Evolutionary conservation across 1,284 basidiomycete genomes (phyloP).

Genomic region (Microbotryum silenes-acaulis): DNA sequence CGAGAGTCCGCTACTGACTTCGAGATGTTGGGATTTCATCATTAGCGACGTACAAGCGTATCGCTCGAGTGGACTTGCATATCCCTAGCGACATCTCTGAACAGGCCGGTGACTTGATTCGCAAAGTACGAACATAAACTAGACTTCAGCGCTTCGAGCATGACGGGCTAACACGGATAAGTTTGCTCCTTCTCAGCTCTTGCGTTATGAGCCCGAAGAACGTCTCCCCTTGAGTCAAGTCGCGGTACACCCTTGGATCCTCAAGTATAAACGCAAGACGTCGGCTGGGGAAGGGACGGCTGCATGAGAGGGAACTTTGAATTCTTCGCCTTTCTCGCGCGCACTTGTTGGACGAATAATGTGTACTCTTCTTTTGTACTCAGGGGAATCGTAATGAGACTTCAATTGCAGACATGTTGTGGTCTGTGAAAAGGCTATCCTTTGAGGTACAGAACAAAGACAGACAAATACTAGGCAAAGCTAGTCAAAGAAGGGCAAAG

Average conservation of each 20-base stretch:
- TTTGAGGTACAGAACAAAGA: no score
- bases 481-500: no score
- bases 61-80: constrained; percentile 69
- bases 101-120: constrained; percentile 62
- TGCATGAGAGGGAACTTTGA: neutral
- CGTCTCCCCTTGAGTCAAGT: constrained; percentile 76
- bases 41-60: constrained; percentile 76
- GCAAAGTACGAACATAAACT: constrained; percentile 44
- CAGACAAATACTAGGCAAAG: no score
- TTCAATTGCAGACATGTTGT: no score
- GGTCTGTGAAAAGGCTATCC: no score
- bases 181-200: constrained; percentile 52
- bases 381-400: neutral
- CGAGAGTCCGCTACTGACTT: neutral
- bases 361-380: neutral
- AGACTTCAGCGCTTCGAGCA: neutral
- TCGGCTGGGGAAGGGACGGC: neutral
- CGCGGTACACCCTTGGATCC: constrained; percentile 83
- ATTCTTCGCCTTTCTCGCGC: neutral
- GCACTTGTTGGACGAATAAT: neutral
- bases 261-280: constrained; percentile 52
- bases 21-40: neutral
- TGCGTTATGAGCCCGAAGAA: constrained; percentile 75
- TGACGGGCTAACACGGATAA: no score
- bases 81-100: constrained; percentile 58